Percentiles rank a stretch among this genome's conserved stretches.
Conservation (phyloP, 768 basidiomycete species). For the Dendrothele bispora region DNA sequence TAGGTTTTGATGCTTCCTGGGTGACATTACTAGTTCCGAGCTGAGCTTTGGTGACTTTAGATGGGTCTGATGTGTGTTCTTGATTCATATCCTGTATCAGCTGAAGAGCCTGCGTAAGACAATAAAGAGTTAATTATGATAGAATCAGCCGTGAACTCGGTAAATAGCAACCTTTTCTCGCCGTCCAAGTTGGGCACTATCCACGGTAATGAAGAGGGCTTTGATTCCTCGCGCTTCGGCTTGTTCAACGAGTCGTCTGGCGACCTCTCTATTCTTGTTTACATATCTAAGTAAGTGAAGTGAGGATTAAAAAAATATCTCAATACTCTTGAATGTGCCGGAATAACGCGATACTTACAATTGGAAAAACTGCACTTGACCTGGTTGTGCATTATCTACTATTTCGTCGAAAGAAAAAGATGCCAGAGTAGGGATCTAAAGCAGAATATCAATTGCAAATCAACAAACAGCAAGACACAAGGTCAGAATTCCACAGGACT, state of each 20-base stretch:
- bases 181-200: constrained; percentile 93
- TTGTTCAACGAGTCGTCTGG: constrained; percentile 82
- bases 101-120: neutral
- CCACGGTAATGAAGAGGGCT: constrained; percentile 93
- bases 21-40: constrained; percentile 67
- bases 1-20: constrained; percentile 92
- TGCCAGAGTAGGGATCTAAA: constrained; percentile 93
- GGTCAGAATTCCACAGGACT: neutral
- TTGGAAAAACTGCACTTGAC: constrained; percentile 85
- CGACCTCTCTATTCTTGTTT: constrained; percentile 84
- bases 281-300: no score
- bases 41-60: constrained; percentile 52
- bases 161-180: constrained; percentile 71
- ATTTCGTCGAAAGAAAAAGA: constrained; percentile 96
- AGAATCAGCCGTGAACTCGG: no score
- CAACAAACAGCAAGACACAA: no score
- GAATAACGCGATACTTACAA: constrained; percentile 47
- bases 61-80: constrained; percentile 83
- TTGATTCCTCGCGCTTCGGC: constrained; percentile 90
- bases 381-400: constrained; percentile 77
- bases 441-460: no score
- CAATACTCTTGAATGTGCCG: no score
- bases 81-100: constrained; percentile 89
- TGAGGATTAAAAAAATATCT: constrained; percentile 20
- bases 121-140: no score